phyloP scores from a whole-genome alignment of 176 grass and related monocot genomes.

The Musa troglodytarum region DNA sequence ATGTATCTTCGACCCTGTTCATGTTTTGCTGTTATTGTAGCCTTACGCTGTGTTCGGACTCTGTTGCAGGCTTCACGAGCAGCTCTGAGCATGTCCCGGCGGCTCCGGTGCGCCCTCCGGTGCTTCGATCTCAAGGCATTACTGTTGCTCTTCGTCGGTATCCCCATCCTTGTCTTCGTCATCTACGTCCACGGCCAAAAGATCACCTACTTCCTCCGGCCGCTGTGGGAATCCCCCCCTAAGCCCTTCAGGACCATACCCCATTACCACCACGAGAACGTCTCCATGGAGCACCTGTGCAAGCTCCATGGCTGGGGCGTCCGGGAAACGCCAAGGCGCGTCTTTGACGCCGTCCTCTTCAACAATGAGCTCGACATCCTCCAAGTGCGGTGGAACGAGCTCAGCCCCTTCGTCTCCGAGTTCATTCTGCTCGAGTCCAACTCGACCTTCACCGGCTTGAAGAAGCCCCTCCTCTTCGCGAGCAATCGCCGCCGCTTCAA shows the following conservation, averaged over 20 bases:
- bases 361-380: slow-evolving; percentile 8
- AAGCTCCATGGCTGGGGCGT: slow-evolving; percentile 8
- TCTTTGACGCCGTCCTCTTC: slow-evolving; percentile 5
- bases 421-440: slow-evolving; percentile 12
- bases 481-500: slow-evolving; percentile 9
- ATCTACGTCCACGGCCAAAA: slow-evolving; percentile 3
- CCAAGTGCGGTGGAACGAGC: slow-evolving; percentile 2
- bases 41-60: background rate
- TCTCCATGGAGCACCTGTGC: slow-evolving; percentile 6
- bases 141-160: background rate
- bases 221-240: slow-evolving; percentile 1
- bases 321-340: slow-evolving; percentile 5
- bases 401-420: slow-evolving; percentile 8
- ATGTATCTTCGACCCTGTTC: background rate
- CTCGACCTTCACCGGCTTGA: background rate
- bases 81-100: background rate
- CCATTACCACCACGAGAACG: slow-evolving; percentile 4
- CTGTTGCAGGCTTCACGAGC: background rate
- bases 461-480: background rate
- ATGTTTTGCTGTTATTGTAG: background rate
- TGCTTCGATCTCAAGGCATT: slow-evolving; percentile 7
- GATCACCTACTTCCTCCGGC: slow-evolving; percentile 10
- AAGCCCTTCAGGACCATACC: slow-evolving; percentile 2
- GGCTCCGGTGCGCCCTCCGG: slow-evolving; percentile 3
- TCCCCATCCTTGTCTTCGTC: slow-evolving; percentile 2